Base-by-base conservation (phyloP, 2,329 filamentous ascomycete genomes). In the Fonsecaea pedrosoi region DNA sequence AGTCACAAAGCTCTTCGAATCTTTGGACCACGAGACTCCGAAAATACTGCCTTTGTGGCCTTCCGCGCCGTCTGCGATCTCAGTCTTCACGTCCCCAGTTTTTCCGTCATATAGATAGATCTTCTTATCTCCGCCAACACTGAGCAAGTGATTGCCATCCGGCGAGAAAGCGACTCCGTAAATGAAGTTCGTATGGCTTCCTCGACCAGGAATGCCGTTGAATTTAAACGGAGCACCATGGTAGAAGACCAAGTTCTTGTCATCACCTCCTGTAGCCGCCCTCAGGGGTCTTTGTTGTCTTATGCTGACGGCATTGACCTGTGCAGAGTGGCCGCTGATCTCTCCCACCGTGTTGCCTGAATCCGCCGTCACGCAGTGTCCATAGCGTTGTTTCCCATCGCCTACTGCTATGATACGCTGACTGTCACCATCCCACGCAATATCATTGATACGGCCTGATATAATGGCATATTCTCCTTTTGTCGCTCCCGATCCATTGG, bases 71-170 rank as follows among this genome's bases (percentile, higher is more conserved):
- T 82, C 80, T 7, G 79, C 77, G 73, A 99, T 90, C 72, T 92
- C 85, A 66, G 83, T 86, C 54, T 88, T 91, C 0, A 90, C 85
- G 76, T 97, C 93, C 35, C 95, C 95, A 15, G 93, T 97, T 85
- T 96, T 97, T 69, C 94, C 95, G 77, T 99, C 93, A 77, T 97
- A 99, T 9, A 99, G 83, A 84, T 95, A 96, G 71, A 99, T 97
- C 76, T 87, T 88, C 77, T 89, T 89, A 79, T 99, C 95, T n/a
- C 91, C 92, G 42, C 95, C 94, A 1, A 97, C 94, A 60, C 91
- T 97, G 38, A 95, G 91, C 68, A 99, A 82, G 42, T 84, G 83
- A 48, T 84, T 88, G 55, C 95, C 95, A 76, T 98, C 94, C 0
- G 94, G 94, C 34, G 92, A 94, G 78, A 97, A 99, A 1, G 89